phyloP scores from a whole-genome alignment of 2,329 filamentous ascomycete genomes.

The Dactylonectria estremocensis region DNA sequence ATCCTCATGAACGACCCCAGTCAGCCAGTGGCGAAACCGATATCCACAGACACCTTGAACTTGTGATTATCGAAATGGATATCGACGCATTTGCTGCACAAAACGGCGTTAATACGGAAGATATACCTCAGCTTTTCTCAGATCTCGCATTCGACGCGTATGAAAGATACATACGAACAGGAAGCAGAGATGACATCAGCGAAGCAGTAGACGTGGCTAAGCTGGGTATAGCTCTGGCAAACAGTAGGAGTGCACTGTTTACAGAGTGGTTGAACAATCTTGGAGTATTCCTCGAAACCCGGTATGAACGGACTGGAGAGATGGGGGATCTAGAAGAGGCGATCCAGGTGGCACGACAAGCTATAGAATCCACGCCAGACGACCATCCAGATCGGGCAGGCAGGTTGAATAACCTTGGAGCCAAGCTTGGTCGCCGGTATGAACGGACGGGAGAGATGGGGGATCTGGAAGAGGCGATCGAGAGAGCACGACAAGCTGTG shows the following conservation, averaged over 20 bases:
- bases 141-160: neutral
- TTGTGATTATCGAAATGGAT: constrained; percentile 1
- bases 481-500: neutral
- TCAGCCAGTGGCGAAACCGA: neutral
- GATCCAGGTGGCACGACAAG: neutral
- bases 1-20: neutral
- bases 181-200: neutral
- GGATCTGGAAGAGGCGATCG: neutral
- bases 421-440: neutral
- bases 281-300: neutral
- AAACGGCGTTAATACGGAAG: neutral
- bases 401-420: no score
- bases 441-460: neutral
- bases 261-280: neutral
- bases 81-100: neutral
- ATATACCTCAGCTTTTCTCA: neutral
- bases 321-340: constrained; percentile 19
- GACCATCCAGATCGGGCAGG: constrained; percentile 2
- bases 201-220: neutral
- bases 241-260: neutral
- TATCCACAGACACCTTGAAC: neutral
- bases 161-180: neutral
- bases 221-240: neutral
- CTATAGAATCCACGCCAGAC: neutral
- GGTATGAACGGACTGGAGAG: constrained; percentile 11